Conservation (phyloP, 2,329 filamentous ascomycete species). For the Aspergillus sergii region DNA sequence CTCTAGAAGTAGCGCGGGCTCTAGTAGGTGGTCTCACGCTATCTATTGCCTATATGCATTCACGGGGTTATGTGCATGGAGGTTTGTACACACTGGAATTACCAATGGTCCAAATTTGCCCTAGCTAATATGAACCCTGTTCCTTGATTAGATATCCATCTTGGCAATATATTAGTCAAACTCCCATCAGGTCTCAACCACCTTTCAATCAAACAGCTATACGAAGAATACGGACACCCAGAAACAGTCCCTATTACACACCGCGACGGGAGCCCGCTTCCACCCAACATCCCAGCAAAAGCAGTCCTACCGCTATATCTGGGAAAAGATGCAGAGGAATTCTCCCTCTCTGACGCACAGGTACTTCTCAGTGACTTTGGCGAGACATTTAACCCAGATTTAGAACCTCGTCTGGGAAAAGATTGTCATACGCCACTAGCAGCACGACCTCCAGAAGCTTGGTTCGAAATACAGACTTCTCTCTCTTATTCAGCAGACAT, state of each 20-base stretch:
- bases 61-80: conserved; percentile 31
- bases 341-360: conserved; percentile 30
- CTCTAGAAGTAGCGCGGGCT: conserved; percentile 30
- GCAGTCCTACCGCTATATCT: conserved; percentile 31
- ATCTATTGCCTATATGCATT: conserved; percentile 29
- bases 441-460: conserved; percentile 19
- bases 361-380: conserved; percentile 38
- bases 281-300: conserved; percentile 29
- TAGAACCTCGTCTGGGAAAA: conserved; percentile 23
- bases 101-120: no score
- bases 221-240: conserved; percentile 34
- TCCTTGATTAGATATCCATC: conserved; percentile 3
- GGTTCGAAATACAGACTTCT: conserved; percentile 13
- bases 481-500: conserved; percentile 31
- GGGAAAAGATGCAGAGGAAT: conserved; percentile 29
- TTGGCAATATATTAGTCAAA: neutral
- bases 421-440: conserved; percentile 25
- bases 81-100: conserved; percentile 14
- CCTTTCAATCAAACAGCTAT: conserved; percentile 35
- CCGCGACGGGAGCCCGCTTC: conserved; percentile 25
- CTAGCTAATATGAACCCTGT: no score
- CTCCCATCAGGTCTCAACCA: conserved; percentile 29
- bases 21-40: conserved; percentile 24
- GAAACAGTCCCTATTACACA: conserved; percentile 29
- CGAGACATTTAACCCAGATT: conserved; percentile 21